Evolutionary conservation across 768 basidiomycete species (phyloP).

Genomic region (Tylopilus sp.): DNA sequence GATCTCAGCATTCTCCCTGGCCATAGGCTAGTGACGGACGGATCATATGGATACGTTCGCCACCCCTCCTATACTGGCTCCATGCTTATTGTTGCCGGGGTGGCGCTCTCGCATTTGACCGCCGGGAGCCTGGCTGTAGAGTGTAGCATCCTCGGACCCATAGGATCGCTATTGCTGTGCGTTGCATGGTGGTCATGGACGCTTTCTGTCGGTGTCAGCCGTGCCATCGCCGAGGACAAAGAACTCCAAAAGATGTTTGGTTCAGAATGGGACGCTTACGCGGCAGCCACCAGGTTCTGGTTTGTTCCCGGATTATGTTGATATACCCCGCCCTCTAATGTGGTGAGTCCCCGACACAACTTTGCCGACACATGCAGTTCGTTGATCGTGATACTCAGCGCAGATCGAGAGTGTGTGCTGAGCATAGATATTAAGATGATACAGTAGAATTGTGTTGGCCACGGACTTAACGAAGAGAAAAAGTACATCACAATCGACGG

Average conservation of each 20-base stretch:
- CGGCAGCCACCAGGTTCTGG: constrained; percentile 43
- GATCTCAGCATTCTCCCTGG: constrained; percentile 52
- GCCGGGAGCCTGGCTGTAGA: constrained; percentile 46
- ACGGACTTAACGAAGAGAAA: background rate
- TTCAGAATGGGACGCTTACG: constrained; percentile 48
- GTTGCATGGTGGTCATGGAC: constrained; percentile 50
- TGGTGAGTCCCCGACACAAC: background rate
- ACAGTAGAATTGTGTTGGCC: background rate
- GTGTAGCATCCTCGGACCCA: constrained; percentile 28
- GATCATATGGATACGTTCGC: constrained; percentile 50
- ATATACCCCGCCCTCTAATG: constrained; percentile 2
- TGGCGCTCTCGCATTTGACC: constrained; percentile 45
- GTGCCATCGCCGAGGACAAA: constrained; percentile 49
- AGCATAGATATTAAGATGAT: no score
- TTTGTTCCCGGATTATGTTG: constrained; percentile 47
- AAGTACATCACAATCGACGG: background rate
- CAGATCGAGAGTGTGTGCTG: background rate
- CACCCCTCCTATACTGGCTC: constrained; percentile 59
- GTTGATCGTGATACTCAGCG: background rate
- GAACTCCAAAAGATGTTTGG: constrained; percentile 46
- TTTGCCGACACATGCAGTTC: background rate
- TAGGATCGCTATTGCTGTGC: constrained; percentile 35
- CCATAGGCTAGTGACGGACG: constrained; percentile 49
- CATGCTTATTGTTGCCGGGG: constrained; percentile 44
- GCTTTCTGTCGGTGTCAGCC: constrained; percentile 44